Conservation (phyloP, 352 stramenopile genomes). For the Globisporangium cystogenes region DNA sequence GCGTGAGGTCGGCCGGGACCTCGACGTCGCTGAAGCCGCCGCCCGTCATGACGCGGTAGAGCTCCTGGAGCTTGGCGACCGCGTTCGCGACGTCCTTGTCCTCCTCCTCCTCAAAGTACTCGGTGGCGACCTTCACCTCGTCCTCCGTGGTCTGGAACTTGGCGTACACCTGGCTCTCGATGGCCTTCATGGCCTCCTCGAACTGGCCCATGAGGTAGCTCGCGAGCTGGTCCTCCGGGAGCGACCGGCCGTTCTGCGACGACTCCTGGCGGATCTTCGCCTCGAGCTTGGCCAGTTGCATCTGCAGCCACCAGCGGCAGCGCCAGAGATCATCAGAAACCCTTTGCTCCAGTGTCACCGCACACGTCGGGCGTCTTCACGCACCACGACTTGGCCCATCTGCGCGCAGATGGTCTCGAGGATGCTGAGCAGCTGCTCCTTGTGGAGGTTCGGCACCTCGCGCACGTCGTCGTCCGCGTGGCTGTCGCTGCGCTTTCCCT, state of each 20-base stretch:
- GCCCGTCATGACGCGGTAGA: constrained; percentile 86
- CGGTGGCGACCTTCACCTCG: constrained; percentile 79
- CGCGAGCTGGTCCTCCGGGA: constrained; percentile 81
- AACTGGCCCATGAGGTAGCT: constrained; percentile 89
- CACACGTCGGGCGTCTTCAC: constrained; percentile 10
- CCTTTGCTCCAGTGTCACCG: too few relatives aligned
- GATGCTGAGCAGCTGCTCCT: constrained; percentile 85
- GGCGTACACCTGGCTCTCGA: constrained; percentile 85
- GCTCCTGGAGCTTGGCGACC: constrained; percentile 82
- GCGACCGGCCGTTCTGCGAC: constrained; percentile 71
- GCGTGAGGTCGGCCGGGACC: constrained; percentile 72
- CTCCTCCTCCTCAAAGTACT: constrained; percentile 87
- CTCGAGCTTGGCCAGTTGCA: constrained; percentile 84
- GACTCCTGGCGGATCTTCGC: constrained; percentile 87
- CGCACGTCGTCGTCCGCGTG: constrained; percentile 51
- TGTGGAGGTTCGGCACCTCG: constrained; percentile 80
- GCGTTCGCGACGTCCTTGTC: constrained; percentile 83
- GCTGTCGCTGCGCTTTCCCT: constrained; percentile 52
- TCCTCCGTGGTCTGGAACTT: constrained; percentile 88
- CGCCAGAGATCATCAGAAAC: too few relatives aligned
- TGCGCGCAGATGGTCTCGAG: constrained; percentile 85
- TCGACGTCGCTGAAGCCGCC: constrained; percentile 78
- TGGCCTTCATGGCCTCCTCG: constrained; percentile 87
- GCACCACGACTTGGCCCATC: constrained; percentile 86
- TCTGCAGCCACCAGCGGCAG: constrained; percentile 22